Conservation (phyloP, 129 eudicot genomes). For the Arctium lappa region DNA sequence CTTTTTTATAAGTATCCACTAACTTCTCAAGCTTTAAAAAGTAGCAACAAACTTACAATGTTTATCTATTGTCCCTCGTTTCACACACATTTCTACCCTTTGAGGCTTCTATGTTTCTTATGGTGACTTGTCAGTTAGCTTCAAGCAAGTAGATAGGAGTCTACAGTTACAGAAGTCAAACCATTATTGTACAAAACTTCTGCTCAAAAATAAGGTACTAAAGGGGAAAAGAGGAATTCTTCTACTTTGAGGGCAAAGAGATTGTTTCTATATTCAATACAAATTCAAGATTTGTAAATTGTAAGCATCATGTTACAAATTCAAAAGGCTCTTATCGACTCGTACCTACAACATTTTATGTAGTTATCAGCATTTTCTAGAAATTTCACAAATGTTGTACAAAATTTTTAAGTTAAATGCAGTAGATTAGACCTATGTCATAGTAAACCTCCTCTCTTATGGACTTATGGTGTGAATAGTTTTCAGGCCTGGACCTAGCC, state of each 20-base stretch:
- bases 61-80: not conserved
- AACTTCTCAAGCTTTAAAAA: not conserved
- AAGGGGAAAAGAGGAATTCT: not conserved
- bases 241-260: not conserved
- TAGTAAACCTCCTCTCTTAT: not conserved
- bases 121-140: not conserved
- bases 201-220: not conserved
- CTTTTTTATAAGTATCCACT: not conserved
- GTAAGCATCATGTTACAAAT: not conserved
- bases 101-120: not conserved
- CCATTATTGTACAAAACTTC: not conserved
- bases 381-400: not conserved
- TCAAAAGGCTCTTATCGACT: not conserved
- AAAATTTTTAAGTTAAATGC: not conserved
- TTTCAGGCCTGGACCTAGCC: not conserved
- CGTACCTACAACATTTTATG: not conserved
- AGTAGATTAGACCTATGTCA: not conserved
- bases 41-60: not conserved
- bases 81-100: not conserved
- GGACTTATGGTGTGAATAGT: not conserved
- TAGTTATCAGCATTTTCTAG: not conserved
- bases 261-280: not conserved
- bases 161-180: not conserved
- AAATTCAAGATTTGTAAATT: not conserved
- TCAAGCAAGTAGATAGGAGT: not conserved